Evolutionary conservation across 306 rosid genomes (phyloP).

Genomic region (Rosa multiflora): DNA sequence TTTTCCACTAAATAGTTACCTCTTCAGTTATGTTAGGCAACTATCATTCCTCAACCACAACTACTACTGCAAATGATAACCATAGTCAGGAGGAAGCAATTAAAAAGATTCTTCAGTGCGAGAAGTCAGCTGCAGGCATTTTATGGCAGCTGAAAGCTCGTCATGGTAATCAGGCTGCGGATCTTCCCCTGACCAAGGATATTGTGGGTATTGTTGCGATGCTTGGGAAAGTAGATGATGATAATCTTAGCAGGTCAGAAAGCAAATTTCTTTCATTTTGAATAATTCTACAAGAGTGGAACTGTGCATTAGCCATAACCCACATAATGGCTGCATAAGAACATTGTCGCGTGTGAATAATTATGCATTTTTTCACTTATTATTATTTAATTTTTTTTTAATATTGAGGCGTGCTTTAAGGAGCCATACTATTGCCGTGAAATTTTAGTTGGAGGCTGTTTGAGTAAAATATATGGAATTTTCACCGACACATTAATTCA

Average conservation of each 20-base stretch:
- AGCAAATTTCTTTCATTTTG: constrained; percentile 2
- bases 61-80: constrained; percentile 37
- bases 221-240: constrained; percentile 65
- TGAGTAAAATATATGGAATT: neutral
- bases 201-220: constrained; percentile 75
- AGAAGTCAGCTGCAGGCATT: constrained; percentile 74
- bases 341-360: neutral
- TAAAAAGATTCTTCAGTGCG: constrained; percentile 53
- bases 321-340: constrained; percentile 6
- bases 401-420: neutral
- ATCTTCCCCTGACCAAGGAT: constrained; percentile 50
- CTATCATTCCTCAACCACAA: constrained; percentile 42
- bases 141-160: constrained; percentile 54
- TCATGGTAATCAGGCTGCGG: constrained; percentile 52
- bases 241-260: constrained; percentile 65
- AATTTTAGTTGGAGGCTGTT: neutral
- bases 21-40: constrained; percentile 49
- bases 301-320: constrained; percentile 5
- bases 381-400: too few relatives aligned
- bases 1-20: constrained; percentile 25
- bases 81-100: constrained; percentile 51
- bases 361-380: neutral
- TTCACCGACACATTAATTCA: neutral
- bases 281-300: constrained; percentile 14
- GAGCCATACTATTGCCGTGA: neutral